Conservation (phyloP, 2,329 filamentous ascomycete genomes). For the Fusarium coicis region DNA sequence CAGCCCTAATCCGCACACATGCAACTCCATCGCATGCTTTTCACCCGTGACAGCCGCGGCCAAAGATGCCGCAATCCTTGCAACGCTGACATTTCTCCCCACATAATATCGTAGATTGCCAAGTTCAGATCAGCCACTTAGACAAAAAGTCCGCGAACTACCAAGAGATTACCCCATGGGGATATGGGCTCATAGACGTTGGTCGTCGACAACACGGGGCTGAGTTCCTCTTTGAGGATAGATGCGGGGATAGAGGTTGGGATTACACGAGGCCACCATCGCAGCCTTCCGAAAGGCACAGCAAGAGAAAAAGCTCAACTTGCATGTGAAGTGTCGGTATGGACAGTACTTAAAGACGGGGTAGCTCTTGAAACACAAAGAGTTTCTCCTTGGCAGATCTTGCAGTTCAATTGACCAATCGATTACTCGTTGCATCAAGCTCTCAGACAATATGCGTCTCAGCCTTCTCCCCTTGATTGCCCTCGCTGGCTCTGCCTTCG, state of each 20-base stretch:
- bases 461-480: constrained; percentile 37
- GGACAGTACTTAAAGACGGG: constrained; percentile 29
- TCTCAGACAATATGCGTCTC: constrained; percentile 39
- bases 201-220: constrained; percentile 10
- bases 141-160: constrained; percentile 20
- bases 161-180: constrained; percentile 32
- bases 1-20: constrained; percentile 13
- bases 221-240: constrained; percentile 37
- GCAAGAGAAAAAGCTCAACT: background rate
- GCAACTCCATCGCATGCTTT: background rate
- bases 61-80: constrained; percentile 29
- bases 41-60: constrained; percentile 27
- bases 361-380: background rate
- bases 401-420: constrained; percentile 31
- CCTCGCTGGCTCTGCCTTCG: constrained; percentile 44
- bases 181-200: constrained; percentile 16
- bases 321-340: constrained; percentile 28
- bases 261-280: constrained; percentile 34
- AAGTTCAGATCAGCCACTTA: constrained; percentile 23
- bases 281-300: constrained; percentile 27
- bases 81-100: constrained; percentile 7
- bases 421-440: constrained; percentile 24
- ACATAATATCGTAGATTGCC: constrained; percentile 23
- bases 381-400: constrained; percentile 17
- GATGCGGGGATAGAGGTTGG: constrained; percentile 32